Evolutionary conservation across 2,329 filamentous ascomycete genomes (phyloP), one percentile per base, ranked within the genome.

Genomic region (Botrytis squamosa): DNA sequence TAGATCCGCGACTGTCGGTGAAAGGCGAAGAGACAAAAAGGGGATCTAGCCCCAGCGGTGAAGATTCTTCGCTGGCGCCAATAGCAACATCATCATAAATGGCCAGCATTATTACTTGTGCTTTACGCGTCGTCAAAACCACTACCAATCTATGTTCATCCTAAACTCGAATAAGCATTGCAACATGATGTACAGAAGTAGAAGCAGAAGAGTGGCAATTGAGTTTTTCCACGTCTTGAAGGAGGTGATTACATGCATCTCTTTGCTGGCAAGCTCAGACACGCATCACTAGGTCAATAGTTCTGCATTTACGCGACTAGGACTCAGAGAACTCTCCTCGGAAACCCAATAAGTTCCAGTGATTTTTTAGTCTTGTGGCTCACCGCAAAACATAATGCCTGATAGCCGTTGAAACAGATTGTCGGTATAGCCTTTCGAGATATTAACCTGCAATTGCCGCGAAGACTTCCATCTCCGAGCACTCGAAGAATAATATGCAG

Each of bases 31-130:
- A 60, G 55, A 69, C 64, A 65, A 71, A 65, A 69, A 25, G 33
- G 71, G 36, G 71, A 29, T 67, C 69, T 60, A 63, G 52, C 52
- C 64, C 66, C 55, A 60, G 71, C 71, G 71, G 71, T 73, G 71
- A 73, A 71, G 71, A 73, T 46, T 69, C 38, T 70, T 70, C 57
- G 42, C 68, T 63, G 52, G 57, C 68, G 66, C 49, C 66, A 69
- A 59, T 36, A 57, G 49, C n/a, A 69, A 42, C 49, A 69, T 42
- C 38, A 57, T 57, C 66, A 42, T 66, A 22, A 52, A 68, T 68
- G 36, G 38, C 65, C 25, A 55, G 65, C 33, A 40, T 68, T 55
- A 42, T 68, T 49, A 5, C 46, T 25, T 68, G 14, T 68, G 36
- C 52, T 68, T 55, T 18, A 68, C 52, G 46, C 65, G 49, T 38